A percentile compares a stretch with the other conserved stretches of the same genome.
Evolutionary conservation across 768 basidiomycete genomes (phyloP).

Genomic region (Amanita rimosa): DNA sequence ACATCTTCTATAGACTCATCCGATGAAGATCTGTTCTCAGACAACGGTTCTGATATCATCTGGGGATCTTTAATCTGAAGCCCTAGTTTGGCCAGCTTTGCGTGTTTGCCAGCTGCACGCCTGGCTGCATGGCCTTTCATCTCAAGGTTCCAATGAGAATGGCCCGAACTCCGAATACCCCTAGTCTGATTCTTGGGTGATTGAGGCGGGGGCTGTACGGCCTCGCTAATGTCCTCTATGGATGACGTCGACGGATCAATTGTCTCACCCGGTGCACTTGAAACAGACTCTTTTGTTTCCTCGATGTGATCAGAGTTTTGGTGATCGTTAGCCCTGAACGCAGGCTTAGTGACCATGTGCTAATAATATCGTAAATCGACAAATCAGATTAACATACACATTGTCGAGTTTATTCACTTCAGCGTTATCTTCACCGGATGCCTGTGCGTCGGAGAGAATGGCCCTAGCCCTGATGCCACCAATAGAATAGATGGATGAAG

Average conservation of each 20-base stretch:
- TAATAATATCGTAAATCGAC: background rate
- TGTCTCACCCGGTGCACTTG: background rate
- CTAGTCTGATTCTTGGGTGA: slow-evolving; percentile 1
- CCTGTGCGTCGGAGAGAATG: background rate
- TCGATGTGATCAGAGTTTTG: background rate
- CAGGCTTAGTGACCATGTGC: background rate
- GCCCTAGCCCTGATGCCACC: background rate
- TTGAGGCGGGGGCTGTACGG: slow-evolving; percentile 1
- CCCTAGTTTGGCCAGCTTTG: background rate
- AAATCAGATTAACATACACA: background rate
- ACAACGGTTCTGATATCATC: background rate
- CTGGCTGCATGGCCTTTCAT: slow-evolving; percentile 24
- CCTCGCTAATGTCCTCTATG: slow-evolving; percentile 20
- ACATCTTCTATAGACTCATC: slow-evolving; percentile 3
- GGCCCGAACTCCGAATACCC: background rate
- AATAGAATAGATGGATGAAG: background rate
- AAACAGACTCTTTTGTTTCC: background rate
- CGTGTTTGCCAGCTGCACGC: slow-evolving; percentile 15
- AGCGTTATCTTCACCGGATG: background rate
- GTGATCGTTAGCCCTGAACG: background rate
- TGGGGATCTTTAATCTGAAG: background rate
- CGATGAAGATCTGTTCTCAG: background rate
- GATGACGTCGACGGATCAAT: slow-evolving; percentile 19
- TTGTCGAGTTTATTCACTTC: background rate
- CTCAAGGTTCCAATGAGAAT: slow-evolving; percentile 12